Conservation (phyloP, 257 asterid species). For the Lithospermum erythrorhizon region DNA sequence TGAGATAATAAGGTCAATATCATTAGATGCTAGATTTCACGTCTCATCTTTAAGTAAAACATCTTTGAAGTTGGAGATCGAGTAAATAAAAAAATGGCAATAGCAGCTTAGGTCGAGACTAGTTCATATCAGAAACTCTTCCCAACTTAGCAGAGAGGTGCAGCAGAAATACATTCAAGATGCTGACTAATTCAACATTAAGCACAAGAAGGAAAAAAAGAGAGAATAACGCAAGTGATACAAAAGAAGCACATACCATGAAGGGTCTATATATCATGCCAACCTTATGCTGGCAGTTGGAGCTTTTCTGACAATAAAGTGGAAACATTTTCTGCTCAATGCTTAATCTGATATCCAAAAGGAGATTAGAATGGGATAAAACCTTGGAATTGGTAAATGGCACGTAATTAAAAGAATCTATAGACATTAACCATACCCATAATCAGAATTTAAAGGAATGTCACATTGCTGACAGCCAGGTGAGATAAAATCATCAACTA, state of each 20-base stretch:
- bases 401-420: not conserved
- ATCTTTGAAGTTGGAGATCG: too few species aligned
- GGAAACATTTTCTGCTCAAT: constrained; percentile 24
- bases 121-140: too few species aligned
- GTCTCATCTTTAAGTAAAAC: too few species aligned
- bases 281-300: constrained; percentile 34
- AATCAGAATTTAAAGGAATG: constrained; percentile 26
- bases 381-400: constrained; percentile 5
- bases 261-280: constrained; percentile 62
- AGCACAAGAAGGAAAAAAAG: too few species aligned
- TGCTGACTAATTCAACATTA: too few species aligned
- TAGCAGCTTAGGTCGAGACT: too few species aligned
- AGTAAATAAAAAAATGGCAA: too few species aligned
- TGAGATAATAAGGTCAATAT: too few species aligned
- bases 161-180: too few species aligned
- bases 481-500: constrained; percentile 52
- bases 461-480: constrained; percentile 61
- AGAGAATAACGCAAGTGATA: not conserved
- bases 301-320: constrained; percentile 41
- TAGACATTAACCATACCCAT: constrained; percentile 25
- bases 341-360: constrained; percentile 27
- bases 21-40: too few species aligned
- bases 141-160: too few species aligned
- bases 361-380: not conserved
- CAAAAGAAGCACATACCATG: constrained; percentile 28